Base-by-base conservation (phyloP, 495 filamentous ascomycete species). In the Elaphomyces granulatus region DNA sequence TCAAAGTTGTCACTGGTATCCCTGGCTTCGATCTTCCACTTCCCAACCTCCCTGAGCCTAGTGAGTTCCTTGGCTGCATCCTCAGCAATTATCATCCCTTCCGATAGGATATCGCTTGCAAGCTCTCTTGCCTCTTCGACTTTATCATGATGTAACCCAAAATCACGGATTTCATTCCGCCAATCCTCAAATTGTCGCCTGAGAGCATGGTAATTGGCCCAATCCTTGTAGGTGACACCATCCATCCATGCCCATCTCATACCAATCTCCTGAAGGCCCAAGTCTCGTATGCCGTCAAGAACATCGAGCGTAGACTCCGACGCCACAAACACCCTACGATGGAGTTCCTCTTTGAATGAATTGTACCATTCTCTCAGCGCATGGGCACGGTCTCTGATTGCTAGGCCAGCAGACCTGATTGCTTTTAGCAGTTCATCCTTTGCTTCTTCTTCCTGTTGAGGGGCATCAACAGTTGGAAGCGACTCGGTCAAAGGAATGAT, bases 161-260 rank as follows among this genome's bases (percentile, higher is more conserved):
- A 70, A 15, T 70, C 60, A 45, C 82, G 71, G 32, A 99, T 78
- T 39, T 84, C 78, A n/a, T 70, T 66, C 23, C 79, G 74, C 86
- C 90, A 94, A 50, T 83, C 78, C 28, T 84, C 78, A 34, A 94
- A 81, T 19, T 82, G 76, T 32, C 73, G 73, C 62, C 83, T 92
- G 42, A 96, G 66, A 18, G 78, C 68, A 50, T 94, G 81, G 53
- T 94, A 96, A 50, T 82, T 83, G 19, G 74, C 73, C 92, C 92
- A 99, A 54, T 95, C 87, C 50, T 90, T 87, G 67, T 96, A 94
- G 4, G 87, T 87, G 43, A 99, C 75, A 28, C 81, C 81, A 38
- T 95, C 88, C 71, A 84, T 93, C 80, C 83, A 92, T 1, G 87
- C 87, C 87, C 92, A 99, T 43, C 90, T 83, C 74, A 92, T 87